phyloP scores from a whole-genome alignment of 495 filamentous ascomycete species.

The Tuber calosporum region DNA sequence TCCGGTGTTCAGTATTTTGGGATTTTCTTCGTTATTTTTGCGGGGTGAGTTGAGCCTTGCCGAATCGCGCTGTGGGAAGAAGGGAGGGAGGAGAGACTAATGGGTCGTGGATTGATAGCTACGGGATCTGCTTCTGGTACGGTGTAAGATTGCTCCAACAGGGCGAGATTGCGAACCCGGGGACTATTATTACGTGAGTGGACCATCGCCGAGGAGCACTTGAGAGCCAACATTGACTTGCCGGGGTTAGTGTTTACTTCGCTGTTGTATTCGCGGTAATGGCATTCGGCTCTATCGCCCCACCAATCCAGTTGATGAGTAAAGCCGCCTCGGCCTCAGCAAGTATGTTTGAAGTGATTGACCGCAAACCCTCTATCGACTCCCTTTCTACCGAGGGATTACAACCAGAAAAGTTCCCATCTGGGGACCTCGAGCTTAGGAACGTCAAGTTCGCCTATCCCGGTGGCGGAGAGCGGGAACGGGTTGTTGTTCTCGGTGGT shows the following conservation, averaged over 20 bases:
- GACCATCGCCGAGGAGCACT: background rate
- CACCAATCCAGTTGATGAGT: slow-evolving; percentile 48
- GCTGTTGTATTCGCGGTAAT: slow-evolving; percentile 53
- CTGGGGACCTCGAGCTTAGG: slow-evolving; percentile 52
- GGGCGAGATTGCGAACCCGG: slow-evolving; percentile 44
- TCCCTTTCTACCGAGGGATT: slow-evolving; percentile 46
- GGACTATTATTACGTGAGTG: slow-evolving; percentile 51
- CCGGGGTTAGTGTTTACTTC: slow-evolving; percentile 48
- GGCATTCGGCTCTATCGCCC: slow-evolving; percentile 49
- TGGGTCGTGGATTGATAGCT: slow-evolving; percentile 32
- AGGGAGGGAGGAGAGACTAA: slow-evolving; percentile 5
- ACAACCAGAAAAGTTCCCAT: slow-evolving; percentile 47
- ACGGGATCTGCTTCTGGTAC: slow-evolving; percentile 48
- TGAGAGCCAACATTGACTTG: background rate
- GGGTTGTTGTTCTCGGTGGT: slow-evolving; percentile 46
- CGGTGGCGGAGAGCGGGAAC: slow-evolving; percentile 32
- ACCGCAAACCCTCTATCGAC: slow-evolving; percentile 47
- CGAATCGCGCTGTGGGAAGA: background rate
- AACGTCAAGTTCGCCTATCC: slow-evolving; percentile 61
- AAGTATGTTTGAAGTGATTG: slow-evolving; percentile 54
- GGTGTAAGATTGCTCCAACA: slow-evolving; percentile 43
- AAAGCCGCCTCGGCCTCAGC: slow-evolving; percentile 51
- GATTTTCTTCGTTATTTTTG: slow-evolving; percentile 35
- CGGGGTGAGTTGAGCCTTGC: slow-evolving; percentile 19
- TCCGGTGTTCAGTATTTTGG: slow-evolving; percentile 42